A percentile compares a stretch with the other conserved stretches of the same genome.
Evolutionary conservation across 768 basidiomycete genomes (phyloP).

Genomic region (Collybia nuda): DNA sequence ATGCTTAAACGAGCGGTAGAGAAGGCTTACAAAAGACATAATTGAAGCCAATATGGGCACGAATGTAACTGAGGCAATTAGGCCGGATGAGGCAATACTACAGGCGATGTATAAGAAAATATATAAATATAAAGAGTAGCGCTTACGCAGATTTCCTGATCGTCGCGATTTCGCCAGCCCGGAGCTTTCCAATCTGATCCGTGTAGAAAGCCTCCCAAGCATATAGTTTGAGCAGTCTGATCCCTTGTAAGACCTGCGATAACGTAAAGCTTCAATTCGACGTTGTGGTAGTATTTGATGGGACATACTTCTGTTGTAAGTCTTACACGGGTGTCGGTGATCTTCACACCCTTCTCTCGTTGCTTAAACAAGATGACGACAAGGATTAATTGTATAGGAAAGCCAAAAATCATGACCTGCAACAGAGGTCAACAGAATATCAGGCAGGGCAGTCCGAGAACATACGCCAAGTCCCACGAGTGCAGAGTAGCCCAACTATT

Average conservation of each 20-base stretch:
- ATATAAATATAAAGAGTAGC: not conserved
- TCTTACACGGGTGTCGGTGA: constrained; percentile 67
- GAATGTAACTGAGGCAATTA: constrained; percentile 47
- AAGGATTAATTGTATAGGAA: constrained; percentile 57
- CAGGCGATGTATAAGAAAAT: constrained; percentile 5
- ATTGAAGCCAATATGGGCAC: constrained; percentile 52
- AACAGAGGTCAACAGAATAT: not conserved
- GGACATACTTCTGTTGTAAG: constrained; percentile 54
- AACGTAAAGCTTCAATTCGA: constrained; percentile 2
- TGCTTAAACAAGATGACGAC: constrained; percentile 53
- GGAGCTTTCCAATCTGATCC: constrained; percentile 36
- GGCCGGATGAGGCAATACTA: constrained; percentile 32
- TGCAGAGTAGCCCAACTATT: constrained; percentile 68
- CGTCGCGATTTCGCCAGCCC: constrained; percentile 37
- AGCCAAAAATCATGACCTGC: constrained; percentile 52
- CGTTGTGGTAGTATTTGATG: not conserved
- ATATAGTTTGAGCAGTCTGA: constrained; percentile 65
- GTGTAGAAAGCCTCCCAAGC: constrained; percentile 58
- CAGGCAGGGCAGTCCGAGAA: constrained; percentile 7
- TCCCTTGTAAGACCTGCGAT: constrained; percentile 57
- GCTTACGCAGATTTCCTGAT: constrained; percentile 38
- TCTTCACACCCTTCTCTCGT: constrained; percentile 54
- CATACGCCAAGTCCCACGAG: constrained; percentile 58
- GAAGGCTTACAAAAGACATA: constrained; percentile 45
- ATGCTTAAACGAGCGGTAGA: not conserved